Percentiles rank a stretch among this genome's conserved stretches.
phyloP scores from a whole-genome alignment of 768 basidiomycete genomes.

The Ramaria rubella region DNA sequence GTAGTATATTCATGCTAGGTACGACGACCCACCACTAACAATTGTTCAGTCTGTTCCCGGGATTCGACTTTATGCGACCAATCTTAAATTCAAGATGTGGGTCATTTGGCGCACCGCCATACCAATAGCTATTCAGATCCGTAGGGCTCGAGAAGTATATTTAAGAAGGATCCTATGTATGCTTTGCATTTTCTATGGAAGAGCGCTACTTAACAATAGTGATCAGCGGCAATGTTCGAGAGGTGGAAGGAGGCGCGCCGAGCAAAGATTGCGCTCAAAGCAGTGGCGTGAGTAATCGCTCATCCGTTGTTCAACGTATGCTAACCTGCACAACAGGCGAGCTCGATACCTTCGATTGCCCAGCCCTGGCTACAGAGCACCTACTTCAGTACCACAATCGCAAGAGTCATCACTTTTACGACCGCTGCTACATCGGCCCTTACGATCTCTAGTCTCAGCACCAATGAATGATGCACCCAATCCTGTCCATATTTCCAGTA shows the following conservation, averaged over 20 bases:
- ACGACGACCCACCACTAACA: background rate
- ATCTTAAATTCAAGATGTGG: constrained; percentile 57
- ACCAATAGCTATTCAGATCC: constrained; percentile 61
- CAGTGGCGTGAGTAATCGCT: constrained; percentile 65
- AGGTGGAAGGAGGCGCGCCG: constrained; percentile 66
- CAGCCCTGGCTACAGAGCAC: constrained; percentile 4
- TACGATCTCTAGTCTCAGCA: background rate
- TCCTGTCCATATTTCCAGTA: background rate
- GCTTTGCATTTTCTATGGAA: constrained; percentile 19
- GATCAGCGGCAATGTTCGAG: constrained; percentile 45
- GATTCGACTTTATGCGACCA: constrained; percentile 62
- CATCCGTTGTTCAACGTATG: constrained; percentile 11
- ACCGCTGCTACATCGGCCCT: constrained; percentile 7
- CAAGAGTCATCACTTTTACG: background rate
- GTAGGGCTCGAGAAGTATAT: constrained; percentile 58
- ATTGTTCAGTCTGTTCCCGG: constrained; percentile 63
- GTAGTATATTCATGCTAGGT: constrained; percentile 18
- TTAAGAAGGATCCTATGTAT: constrained; percentile 50
- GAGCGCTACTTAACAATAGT: background rate
- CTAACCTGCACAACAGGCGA: constrained; percentile 42
- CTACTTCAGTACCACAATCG: background rate
- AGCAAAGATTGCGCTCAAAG: constrained; percentile 68
- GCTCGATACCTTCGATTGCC: constrained; percentile 78
- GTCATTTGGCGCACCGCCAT: constrained; percentile 60
- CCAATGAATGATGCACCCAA: background rate